Base-by-base conservation (phyloP, 768 basidiomycete genomes). In the Roridomyces roridus region DNA sequence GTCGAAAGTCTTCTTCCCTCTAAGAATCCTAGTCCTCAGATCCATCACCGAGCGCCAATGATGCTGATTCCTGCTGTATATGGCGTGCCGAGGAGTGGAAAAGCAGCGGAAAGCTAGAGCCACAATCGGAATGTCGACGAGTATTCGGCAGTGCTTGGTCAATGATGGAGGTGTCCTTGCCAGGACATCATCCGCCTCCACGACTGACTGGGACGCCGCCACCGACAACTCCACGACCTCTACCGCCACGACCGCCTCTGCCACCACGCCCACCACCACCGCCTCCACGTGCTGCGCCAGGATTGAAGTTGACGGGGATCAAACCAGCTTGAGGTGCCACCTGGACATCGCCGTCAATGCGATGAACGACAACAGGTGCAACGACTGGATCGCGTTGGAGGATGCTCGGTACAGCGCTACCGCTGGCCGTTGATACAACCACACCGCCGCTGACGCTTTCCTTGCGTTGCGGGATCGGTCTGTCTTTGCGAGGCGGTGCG, bases 361-460 rank as follows among this genome's bases (percentile, higher is more conserved):
- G 57, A 40, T 53, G 57, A 4, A 59, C 25, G 37, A 59, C 25
- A n/a, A 59, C 36, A 6, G 57, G 57, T 21, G 51, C 51, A 7
- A 49, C 47, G 24, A 37, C 51, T 17, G 46, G 51, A 14, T 48
- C 51, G 47, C 57, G 57, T 24, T 59, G 57, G 24, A 59, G 35
- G 46, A 59, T 59, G 36, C 57, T 53, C 20, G 51, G 51, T 4
- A 53, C 34, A 15, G 24, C 43, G 39, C 48, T 41, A 6, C 37
- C 43, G 25, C 55, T n/a, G 1, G 44, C 36, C 5, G 21, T 54
- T 11, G 55, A 53, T 25, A 53, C 41, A 17, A 46, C 25, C 6
- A 48, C 51, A 21, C 51, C 47, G 0, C 51, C 57, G 51, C 57
- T 58, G 31, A 57, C 55, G 44, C 60, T 62, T 24, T 58, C 60